Conservation (phyloP, 805 yeast species). For the Wickerhamiella hasegawae region DNA sequence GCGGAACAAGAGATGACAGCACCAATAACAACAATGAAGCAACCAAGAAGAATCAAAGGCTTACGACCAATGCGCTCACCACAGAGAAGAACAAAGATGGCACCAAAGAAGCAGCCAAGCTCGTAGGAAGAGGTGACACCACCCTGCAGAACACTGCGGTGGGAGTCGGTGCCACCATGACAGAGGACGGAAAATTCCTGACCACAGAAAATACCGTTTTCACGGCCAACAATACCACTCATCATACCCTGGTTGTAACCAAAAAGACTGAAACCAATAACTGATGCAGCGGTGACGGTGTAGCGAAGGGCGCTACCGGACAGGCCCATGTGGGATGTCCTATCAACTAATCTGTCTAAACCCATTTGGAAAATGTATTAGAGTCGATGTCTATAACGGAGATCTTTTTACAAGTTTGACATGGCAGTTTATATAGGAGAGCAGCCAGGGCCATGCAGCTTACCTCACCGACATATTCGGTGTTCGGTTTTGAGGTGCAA, state of each 20-base stretch:
- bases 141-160: conserved; percentile 51
- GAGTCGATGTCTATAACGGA: no score
- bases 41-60: conserved; percentile 40
- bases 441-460: no score
- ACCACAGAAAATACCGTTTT: conserved; percentile 31
- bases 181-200: conserved; percentile 35
- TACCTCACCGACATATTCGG: no score
- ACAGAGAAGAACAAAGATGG: conserved; percentile 39
- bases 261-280: conserved; percentile 38
- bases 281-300: conserved; percentile 41
- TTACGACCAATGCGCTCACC: conserved; percentile 59
- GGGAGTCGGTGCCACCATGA: conserved; percentile 13
- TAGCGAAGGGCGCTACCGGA: conserved; percentile 36
- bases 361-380: no score
- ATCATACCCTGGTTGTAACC: conserved; percentile 23
- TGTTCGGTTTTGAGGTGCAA: no score
- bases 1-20: conserved; percentile 41
- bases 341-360: no score
- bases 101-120: conserved; percentile 63
- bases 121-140: conserved; percentile 42
- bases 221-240: conserved; percentile 29
- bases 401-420: no score
- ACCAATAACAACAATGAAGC: conserved; percentile 41
- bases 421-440: no score
- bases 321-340: conserved; percentile 32